These are phyloP conservation scores for Pulveroboletus ravenelii DNA, from an alignment of 768 basidiomycete genomes.

Conservation along the genomic window DNA sequence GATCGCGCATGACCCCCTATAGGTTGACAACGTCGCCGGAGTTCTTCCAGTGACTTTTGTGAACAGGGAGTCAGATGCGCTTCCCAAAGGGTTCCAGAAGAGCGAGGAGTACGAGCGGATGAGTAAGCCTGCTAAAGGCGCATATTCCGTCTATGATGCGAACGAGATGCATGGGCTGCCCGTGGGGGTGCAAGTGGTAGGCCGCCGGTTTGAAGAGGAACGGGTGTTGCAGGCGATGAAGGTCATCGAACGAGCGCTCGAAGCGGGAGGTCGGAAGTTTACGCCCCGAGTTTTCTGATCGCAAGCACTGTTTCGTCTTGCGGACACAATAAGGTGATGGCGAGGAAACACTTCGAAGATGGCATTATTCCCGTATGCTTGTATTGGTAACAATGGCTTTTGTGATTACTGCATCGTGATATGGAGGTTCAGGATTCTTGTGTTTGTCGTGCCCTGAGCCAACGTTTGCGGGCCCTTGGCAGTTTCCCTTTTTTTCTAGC, in stretches of 20 bases:
- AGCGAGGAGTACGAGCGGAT: slow-evolving; percentile 27
- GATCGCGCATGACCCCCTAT: background rate
- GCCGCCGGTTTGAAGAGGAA: slow-evolving; percentile 64
- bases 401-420: too few relatives aligned
- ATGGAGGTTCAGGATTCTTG: too few relatives aligned
- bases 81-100: slow-evolving; percentile 29
- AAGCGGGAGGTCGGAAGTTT: slow-evolving; percentile 19
- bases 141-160: slow-evolving; percentile 53
- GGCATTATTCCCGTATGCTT: background rate
- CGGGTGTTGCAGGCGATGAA: slow-evolving; percentile 68
- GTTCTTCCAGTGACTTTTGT: slow-evolving; percentile 57
- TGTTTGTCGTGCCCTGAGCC: too few relatives aligned
- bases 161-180: slow-evolving; percentile 65
- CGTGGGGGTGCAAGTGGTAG: slow-evolving; percentile 61
- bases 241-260: slow-evolving; percentile 41
- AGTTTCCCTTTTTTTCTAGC: too few relatives aligned
- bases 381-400: too few relatives aligned
- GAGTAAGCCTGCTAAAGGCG: slow-evolving; percentile 42
- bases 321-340: too few relatives aligned
- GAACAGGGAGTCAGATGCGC: slow-evolving; percentile 37
- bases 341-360: too few relatives aligned
- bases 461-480: too few relatives aligned
- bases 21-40: slow-evolving; percentile 57
- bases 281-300: slow-evolving; percentile 20
- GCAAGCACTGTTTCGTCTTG: too few relatives aligned